Evolutionary conservation across 2,329 filamentous ascomycete species (phyloP), one percentile per base, ranked within the genome.

Genomic region (Aspergillus sojae): DNA sequence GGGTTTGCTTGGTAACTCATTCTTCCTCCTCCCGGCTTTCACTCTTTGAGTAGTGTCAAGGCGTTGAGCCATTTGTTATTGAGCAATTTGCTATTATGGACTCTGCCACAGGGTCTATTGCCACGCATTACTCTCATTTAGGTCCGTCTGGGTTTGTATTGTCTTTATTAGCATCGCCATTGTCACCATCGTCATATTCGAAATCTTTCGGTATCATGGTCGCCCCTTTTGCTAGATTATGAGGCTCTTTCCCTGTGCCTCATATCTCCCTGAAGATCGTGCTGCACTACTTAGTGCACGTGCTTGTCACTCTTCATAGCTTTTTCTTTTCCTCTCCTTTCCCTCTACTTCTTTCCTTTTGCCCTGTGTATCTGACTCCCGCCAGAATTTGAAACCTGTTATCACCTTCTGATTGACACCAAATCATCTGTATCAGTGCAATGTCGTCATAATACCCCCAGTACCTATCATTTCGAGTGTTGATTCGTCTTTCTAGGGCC

Each of bases 401-500:
- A 46, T 46, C 43, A 5, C n/a, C n/a, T 46, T 23, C 21, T 46
- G 19, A 21, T 23, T 50, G 12, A 19, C 12, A 50, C 21, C 21
- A 23, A 14, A 11, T 16, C 23, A 7, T 9, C 6, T 50, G 14
- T 50, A 26, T 16, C 23, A 50, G 16, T 50, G 21, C 23, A 26
- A 50, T 9, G 6, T 28, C 23, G 5, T 23, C 14, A 9, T 50
- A 28, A 50, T 50, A 23, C 46, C 14, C 46, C 9, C 23, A 16
- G 23, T 28, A 4, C 46, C 23, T 19, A 12, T 50, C 6, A 26
- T 50, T 50, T 50, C 46, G 12, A 50, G 23, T 28, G 23, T 53
- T 61, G n/a, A 56, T 45, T 12, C 6, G 41, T 45, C 34, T 36
- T 39, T 36, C 23, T 41, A 62, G 60, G 26, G 28, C 32, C 54